These are phyloP conservation scores for Salix exigua DNA, from an alignment of 345 rosid genomes.

Conservation along the genomic window DNA sequence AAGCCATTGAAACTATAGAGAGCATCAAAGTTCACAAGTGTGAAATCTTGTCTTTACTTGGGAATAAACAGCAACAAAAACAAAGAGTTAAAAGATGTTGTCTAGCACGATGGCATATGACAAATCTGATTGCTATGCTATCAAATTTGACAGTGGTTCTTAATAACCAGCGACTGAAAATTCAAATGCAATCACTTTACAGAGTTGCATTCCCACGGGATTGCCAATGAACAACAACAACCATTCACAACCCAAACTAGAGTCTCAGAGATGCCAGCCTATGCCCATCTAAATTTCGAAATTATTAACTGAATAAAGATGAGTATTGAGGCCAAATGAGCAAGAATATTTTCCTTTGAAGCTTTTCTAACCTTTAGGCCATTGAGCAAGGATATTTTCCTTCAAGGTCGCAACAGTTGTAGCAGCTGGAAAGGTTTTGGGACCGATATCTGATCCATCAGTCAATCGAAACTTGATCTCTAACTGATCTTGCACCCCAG, in stretches of 20 bases:
- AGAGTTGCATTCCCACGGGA: neutral
- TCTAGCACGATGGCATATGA: neutral
- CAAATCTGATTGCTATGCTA: neutral
- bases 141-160: neutral
- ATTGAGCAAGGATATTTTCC: conserved; percentile 84
- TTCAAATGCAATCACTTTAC: neutral
- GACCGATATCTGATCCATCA: conserved; percentile 96
- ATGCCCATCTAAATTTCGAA: neutral
- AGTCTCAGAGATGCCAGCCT: neutral
- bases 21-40: neutral
- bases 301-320: neutral
- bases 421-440: conserved; percentile 76
- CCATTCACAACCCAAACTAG: neutral
- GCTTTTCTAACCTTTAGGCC: conserved; percentile 79
- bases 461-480: conserved; percentile 90
- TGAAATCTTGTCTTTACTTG: neutral
- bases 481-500: conserved; percentile 69
- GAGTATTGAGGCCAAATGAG: conserved; percentile 83
- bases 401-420: conserved; percentile 83
- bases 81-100: neutral
- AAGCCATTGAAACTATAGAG: neutral
- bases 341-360: conserved; percentile 50
- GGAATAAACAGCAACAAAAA: neutral
- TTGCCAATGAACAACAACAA: neutral
- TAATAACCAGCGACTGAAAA: neutral